A percentile compares a stretch with the other conserved stretches of the same genome.
Evolutionary conservation across 2,329 filamentous ascomycete species (phyloP).

Genomic region (Sporothrix brasiliensis): DNA sequence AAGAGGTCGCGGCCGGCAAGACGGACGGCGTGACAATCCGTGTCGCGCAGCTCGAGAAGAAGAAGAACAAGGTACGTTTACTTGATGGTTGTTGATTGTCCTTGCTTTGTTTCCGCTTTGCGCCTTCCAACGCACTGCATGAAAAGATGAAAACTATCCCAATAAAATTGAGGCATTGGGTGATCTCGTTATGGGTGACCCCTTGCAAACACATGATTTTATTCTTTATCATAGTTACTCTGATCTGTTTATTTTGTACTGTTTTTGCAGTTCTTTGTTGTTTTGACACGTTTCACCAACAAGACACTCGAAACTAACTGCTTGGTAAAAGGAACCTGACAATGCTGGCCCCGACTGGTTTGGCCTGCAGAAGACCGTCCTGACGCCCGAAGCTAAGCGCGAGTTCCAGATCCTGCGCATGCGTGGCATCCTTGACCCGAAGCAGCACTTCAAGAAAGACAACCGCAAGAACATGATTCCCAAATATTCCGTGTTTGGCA

Average conservation of each 20-base stretch:
- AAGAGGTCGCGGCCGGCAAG: constrained; percentile 27
- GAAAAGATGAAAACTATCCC: constrained; percentile 74
- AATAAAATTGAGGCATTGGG: constrained; percentile 72
- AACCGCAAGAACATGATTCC: constrained; percentile 70
- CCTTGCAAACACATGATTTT: constrained; percentile 63
- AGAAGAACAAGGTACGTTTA: constrained; percentile 43
- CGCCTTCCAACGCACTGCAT: constrained; percentile 43
- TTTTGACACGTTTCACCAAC: constrained; percentile 24
- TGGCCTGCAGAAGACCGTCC: constrained; percentile 78
- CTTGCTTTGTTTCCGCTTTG: neutral
- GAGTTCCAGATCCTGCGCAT: constrained; percentile 89
- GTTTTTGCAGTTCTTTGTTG: constrained; percentile 36
- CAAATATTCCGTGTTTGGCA: constrained; percentile 85
- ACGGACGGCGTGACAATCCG: constrained; percentile 40
- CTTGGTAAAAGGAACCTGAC: constrained; percentile 43
- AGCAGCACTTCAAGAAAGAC: constrained; percentile 90
- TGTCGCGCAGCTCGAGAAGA: constrained; percentile 39
- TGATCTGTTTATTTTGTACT: constrained; percentile 47
- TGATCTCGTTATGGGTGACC: constrained; percentile 78
- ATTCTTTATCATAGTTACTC: constrained; percentile 72
- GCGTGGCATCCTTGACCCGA: constrained; percentile 84
- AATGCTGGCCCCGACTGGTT: constrained; percentile 85
- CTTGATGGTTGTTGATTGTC: neutral
- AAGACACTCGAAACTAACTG: constrained; percentile 9
- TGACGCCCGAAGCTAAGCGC: constrained; percentile 77